These are phyloP conservation scores for Monsonia emarginata DNA, from an alignment of 441 rosid species.

Conservation along the genomic window DNA sequence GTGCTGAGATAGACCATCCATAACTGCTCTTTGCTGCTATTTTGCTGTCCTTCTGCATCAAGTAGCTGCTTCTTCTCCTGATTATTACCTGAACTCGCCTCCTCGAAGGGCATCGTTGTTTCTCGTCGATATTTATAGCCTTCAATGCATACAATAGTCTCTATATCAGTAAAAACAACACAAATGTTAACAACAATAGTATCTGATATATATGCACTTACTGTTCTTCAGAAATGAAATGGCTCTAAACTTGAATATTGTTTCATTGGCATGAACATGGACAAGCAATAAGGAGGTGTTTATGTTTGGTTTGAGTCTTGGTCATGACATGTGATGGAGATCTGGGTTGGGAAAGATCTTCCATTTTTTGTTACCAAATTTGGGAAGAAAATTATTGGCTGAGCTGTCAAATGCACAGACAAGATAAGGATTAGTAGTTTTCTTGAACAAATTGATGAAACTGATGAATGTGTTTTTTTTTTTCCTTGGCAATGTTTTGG, in stretches of 20 bases:
- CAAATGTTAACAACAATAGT: background rate
- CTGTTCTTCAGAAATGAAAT: background rate
- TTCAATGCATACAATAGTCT: no score
- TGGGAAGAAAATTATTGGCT: background rate
- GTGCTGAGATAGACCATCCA: conserved; percentile 81
- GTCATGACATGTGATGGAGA: background rate
- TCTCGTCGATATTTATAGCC: no score
- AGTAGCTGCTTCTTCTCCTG: conserved; percentile 15
- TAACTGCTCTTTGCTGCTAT: conserved; percentile 28
- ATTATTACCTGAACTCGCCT: no score
- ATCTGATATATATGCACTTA: background rate
- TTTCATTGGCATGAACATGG: no score
- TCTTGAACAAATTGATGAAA: no score
- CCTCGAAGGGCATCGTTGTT: no score
- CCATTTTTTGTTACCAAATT: background rate
- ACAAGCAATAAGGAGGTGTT: no score
- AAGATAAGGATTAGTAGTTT: background rate
- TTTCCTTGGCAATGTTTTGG: background rate
- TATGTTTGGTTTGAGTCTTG: background rate
- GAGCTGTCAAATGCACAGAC: background rate
- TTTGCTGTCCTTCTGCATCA: conserved; percentile 17
- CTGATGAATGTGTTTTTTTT: background rate
- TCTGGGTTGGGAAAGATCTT: background rate
- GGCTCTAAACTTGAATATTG: background rate
- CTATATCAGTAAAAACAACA: no score